phyloP scores from a whole-genome alignment of 352 stramenopile genomes.

The Globisporangium paroecandrum region DNA sequence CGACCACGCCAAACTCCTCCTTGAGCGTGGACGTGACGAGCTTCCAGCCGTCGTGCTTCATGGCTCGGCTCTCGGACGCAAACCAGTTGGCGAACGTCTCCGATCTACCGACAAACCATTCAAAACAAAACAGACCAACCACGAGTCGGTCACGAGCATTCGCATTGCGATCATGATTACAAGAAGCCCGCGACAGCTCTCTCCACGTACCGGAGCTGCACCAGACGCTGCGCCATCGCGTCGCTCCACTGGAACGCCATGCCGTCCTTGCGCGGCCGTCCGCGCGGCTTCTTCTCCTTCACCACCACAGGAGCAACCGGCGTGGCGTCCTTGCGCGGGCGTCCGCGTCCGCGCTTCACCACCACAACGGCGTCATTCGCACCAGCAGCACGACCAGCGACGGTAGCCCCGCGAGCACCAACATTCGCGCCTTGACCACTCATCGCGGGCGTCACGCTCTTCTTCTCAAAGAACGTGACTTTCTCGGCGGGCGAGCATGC shows the following conservation, averaged over 20 bases:
- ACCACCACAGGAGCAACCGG: background rate
- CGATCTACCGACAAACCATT: background rate
- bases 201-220: conserved; percentile 1
- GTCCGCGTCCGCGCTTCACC: background rate
- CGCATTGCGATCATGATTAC: background rate
- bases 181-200: too few relatives aligned
- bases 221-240: conserved; percentile 6
- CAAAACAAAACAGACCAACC: background rate
- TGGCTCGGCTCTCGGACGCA: background rate
- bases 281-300: background rate
- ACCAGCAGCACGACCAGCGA: background rate
- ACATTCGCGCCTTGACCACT: background rate
- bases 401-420: background rate
- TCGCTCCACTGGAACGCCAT: conserved; percentile 12
- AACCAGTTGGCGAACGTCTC: background rate
- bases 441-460: too few relatives aligned
- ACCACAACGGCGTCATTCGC: background rate
- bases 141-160: background rate
- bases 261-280: conserved; percentile 4
- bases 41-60: conserved; percentile 8
- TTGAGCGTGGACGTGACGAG: background rate
- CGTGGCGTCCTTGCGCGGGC: background rate
- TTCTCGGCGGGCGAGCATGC: background rate
- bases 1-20: conserved; percentile 4
- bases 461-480: background rate